phyloP scores from a whole-genome alignment of 78 protist species.

The Mantamonas sphyraenae region DNA sequence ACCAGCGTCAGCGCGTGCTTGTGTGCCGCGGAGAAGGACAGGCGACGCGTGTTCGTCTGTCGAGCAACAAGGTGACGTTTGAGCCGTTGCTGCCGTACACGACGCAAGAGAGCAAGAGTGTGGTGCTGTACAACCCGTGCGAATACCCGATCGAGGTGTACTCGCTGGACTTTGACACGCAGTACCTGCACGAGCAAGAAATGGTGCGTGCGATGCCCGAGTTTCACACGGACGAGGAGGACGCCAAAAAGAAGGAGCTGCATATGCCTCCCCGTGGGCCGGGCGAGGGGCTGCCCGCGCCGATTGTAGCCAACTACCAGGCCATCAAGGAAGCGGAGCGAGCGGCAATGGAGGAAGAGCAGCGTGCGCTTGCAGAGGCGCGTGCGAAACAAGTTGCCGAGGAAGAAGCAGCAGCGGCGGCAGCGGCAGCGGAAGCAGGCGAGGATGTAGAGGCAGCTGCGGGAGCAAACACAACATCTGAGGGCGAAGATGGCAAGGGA shows the following conservation, averaged over 20 bases:
- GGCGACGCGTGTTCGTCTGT: neutral
- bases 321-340: neutral
- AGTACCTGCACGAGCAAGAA: constrained; percentile 24
- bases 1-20: neutral
- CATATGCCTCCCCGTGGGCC: constrained; percentile 24
- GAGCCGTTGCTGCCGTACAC: constrained; percentile 38
- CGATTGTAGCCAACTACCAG: no score
- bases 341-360: neutral
- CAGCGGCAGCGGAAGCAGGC: neutral
- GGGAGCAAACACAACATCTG: neutral
- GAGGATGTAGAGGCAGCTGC: neutral
- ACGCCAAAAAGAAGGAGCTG: no score
- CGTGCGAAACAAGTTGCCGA: neutral
- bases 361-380: neutral
- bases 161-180: constrained; percentile 35
- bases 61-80: neutral
- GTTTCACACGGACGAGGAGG: neutral
- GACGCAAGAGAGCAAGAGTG: neutral
- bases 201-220: constrained; percentile 2
- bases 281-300: constrained; percentile 28
- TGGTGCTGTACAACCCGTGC: constrained; percentile 27
- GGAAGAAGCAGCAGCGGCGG: no score
- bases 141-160: constrained; percentile 34
- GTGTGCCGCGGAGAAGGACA: neutral
- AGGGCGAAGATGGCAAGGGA: constrained; percentile 10